These are phyloP conservation scores for Cenchrus fungigraminus DNA, from an alignment of 176 grass and related monocot species.

Conservation along the genomic window DNA sequence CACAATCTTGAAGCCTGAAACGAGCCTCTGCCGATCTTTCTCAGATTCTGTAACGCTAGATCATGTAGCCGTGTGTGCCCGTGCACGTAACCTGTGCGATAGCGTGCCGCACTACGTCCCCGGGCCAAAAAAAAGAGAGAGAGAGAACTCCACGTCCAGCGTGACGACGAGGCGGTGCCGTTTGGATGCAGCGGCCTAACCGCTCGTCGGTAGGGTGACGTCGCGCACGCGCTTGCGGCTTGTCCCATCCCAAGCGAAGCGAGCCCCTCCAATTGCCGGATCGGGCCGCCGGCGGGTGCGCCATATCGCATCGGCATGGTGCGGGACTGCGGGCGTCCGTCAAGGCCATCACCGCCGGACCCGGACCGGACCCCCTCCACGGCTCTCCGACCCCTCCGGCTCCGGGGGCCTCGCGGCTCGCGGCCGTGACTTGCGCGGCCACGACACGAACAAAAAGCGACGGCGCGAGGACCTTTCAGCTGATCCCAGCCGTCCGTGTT, in stretches of 20 bases:
- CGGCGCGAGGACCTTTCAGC: too few relatives aligned
- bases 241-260: not conserved
- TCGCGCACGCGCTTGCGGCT: not conserved
- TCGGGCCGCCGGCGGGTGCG: not conserved
- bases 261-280: not conserved
- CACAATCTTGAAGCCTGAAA: not conserved
- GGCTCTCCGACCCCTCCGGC: not conserved
- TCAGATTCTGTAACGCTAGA: not conserved
- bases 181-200: not conserved
- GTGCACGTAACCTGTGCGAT: not conserved
- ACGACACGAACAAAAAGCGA: not conserved
- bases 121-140: not conserved
- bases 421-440: not conserved
- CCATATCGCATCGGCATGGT: slow-evolving; percentile 11
- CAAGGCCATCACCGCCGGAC: not conserved
- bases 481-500: too few relatives aligned
- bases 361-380: not conserved
- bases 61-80: not conserved
- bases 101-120: not conserved
- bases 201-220: not conserved
- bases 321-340: not conserved
- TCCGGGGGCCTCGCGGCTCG: not conserved
- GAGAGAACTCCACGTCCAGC: not conserved
- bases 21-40: not conserved
- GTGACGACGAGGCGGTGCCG: not conserved